Evolutionary conservation across 352 stramenopile species (phyloP).

Genomic region (Vaucheria bursata): DNA sequence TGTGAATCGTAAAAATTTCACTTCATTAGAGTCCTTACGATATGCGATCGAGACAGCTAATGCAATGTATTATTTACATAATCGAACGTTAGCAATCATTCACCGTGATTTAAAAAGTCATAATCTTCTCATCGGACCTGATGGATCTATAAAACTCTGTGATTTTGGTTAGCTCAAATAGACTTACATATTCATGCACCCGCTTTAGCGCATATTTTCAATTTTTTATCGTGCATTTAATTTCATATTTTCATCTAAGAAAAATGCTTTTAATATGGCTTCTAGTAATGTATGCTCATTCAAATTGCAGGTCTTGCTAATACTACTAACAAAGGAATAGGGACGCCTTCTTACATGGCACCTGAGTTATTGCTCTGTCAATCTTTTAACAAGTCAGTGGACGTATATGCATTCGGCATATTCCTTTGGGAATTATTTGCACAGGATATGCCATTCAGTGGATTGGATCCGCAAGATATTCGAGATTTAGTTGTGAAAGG

Average conservation of each 20-base stretch:
- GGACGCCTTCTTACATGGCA: conserved; percentile 71
- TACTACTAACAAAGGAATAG: conserved; percentile 64
- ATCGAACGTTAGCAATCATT: conserved; percentile 64
- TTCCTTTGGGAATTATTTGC: conserved; percentile 73
- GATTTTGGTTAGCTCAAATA: conserved; percentile 67
- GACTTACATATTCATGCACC: neutral
- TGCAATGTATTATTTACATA: conserved; percentile 76
- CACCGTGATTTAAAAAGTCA: conserved; percentile 78
- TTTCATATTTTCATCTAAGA: conserved; percentile 17
- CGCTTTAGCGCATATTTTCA: neutral
- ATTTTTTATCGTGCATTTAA: neutral
- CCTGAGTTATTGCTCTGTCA: conserved; percentile 66
- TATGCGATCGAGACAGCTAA: conserved; percentile 60
- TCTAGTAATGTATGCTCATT: neutral
- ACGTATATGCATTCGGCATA: conserved; percentile 83
- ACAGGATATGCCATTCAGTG: conserved; percentile 29
- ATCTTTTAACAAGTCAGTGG: conserved; percentile 73
- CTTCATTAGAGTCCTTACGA: conserved; percentile 13
- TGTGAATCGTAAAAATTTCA: conserved; percentile 21
- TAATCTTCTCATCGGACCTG: conserved; percentile 65
- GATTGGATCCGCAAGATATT: conserved; percentile 29
- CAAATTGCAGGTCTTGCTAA: conserved; percentile 14
- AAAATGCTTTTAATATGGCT: neutral
- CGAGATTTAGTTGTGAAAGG: conserved; percentile 23
- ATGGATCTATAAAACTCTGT: conserved; percentile 70